phyloP scores from a whole-genome alignment of 352 stramenopile species.

The Pythium sukuiense region DNA sequence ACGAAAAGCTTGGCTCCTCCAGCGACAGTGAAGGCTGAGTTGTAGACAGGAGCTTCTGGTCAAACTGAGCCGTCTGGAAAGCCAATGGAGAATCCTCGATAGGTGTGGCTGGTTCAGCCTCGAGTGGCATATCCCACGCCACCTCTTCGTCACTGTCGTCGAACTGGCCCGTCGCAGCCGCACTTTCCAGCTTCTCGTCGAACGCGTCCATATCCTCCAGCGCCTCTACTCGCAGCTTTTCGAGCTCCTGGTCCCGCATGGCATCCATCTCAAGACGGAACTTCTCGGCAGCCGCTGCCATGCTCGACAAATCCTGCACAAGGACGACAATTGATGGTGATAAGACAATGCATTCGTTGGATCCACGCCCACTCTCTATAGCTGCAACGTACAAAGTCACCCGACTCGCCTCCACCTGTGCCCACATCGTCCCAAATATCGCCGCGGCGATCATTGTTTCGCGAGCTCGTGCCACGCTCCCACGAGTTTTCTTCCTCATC shows the following conservation, averaged over 20 bases:
- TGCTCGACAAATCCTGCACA: conserved; percentile 71
- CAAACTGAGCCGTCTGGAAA: conserved; percentile 23
- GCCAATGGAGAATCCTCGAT: conserved; percentile 21
- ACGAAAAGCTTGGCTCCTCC: conserved; percentile 18
- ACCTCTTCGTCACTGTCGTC: conserved; percentile 81
- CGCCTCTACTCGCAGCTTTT: conserved; percentile 24
- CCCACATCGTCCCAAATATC: conserved; percentile 85
- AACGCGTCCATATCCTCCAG: conserved; percentile 63
- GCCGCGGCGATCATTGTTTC: conserved; percentile 30
- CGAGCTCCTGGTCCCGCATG: conserved; percentile 47
- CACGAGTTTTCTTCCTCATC: conserved; percentile 52
- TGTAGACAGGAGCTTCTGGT: conserved; percentile 14
- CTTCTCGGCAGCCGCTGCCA: conserved; percentile 76
- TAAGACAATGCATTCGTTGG: neutral
- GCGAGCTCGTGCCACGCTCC: conserved; percentile 42
- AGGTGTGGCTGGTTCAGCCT: conserved; percentile 9
- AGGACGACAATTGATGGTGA: neutral
- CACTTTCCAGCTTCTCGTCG: conserved; percentile 78
- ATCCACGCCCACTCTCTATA: neutral
- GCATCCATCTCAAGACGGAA: conserved; percentile 88
- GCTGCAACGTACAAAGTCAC: conserved; percentile 22
- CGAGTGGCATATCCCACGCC: conserved; percentile 50
- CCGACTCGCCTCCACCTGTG: conserved; percentile 20
- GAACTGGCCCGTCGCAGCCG: conserved; percentile 73
- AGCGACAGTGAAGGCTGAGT: conserved; percentile 7